Base-by-base conservation (phyloP, 352 stramenopile species). In the Pythium volutum region DNA sequence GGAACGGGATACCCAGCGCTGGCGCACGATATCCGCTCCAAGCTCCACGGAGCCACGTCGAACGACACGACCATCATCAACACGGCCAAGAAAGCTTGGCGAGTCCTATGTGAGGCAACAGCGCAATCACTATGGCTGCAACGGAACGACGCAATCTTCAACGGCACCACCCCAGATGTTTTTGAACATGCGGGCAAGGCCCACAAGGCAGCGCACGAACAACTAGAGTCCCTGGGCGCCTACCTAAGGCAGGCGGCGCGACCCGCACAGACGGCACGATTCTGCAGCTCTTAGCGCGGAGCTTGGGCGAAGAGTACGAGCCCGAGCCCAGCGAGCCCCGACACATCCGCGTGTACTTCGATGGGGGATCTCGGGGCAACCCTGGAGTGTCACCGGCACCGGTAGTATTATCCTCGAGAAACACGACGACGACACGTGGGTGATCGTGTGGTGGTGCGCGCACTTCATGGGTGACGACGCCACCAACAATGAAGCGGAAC, bases 401-500 rank as follows among this genome's bases (percentile, higher is more conserved):
- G 48, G 48, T 5, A 23, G 16, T 7, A 29, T 55, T 3, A 8
- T 55, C 10, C 10, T 43, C 10, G 48, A 55, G 26, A 27, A n/a
- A 22, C 6, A 14, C 16, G n/a, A 31, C 12, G n/a, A 5, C 14
- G 55, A 50, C 1, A n/a, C n/a, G n/a, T 62, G 43, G 55, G 16
- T 10, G 3, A 20, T 62, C n/a, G 31, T 48, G 16, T 55, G 43
- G 43, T 62, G 55, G 55, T 29, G 10, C 0, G 33, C 46, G 1
- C 29, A 25, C 31, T 62, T 23, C 16, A 10, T 47, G 4, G 55
- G 55, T 1, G 55, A 62, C 23, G 2, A 34, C 2, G 4, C 42
- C 3, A 62, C 55, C 29, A 62, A 62, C 55, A 62, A 62, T 14
- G 10, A 25, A 2, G 55, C 55, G 1, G 55, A 62, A 55, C 43